Base-by-base conservation (phyloP, 1,139 yeast genomes). In the Suhomyces chickasaworum region DNA sequence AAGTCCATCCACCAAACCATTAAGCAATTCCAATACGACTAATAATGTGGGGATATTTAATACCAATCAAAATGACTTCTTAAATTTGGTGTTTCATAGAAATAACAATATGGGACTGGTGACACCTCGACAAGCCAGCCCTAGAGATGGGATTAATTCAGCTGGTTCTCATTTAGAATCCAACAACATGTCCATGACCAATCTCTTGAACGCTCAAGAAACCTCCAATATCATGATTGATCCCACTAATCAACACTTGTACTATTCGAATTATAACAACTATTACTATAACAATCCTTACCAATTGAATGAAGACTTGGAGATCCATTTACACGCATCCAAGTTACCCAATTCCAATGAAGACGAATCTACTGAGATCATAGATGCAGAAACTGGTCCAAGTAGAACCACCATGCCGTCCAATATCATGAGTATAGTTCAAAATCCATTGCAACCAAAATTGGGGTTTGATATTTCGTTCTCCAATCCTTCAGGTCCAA, bases 1-100 rank as follows among this genome's bases (percentile, higher is more conserved):
- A n/a, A 44, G 49, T n/a, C 49, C 49, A 2, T 27, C 41, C 3
- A 29, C 42, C 12, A 29, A 45, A 7, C 45, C 31, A 2, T 9
- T 41, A 16, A 45, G 39, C 39, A 33, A 31, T 29, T 20, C 47
- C 36, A 37, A 48, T 45, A 21, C n/a, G n/a, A n/a, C 27, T 29
- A 20, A 40, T 35, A 40, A 40, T 27, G 17, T 40, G 23, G 47
- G 36, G 4, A 9, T 37, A 42, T 45, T 36, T 46, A 50, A 47
- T 21, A 51, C 55, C 44, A 65, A 56, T 39, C 63, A 58, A 12
- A 73, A 69, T 49, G 76, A 77, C 38, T 71, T 80, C 63, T 64
- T 80, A 48, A 80, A 78, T 51, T 61, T 80, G 50, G 73, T 80
- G 39, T 80, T 80, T 52, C 84, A 80, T 55, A 71, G 78, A 48